phyloP scores from a whole-genome alignment of 352 stramenopile species.

The Pythium guiyangense region DNA sequence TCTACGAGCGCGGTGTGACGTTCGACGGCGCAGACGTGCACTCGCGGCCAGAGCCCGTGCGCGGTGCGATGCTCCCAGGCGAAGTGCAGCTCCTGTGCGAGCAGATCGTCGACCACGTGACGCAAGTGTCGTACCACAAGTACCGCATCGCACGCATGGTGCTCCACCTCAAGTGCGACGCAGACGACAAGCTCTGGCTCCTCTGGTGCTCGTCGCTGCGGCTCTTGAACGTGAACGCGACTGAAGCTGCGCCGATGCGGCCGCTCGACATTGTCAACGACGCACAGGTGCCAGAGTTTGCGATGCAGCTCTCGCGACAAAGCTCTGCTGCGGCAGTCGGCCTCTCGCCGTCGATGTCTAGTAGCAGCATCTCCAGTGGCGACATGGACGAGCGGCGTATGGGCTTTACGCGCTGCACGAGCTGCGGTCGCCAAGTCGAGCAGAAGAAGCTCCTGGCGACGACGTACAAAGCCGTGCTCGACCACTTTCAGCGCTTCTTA shows the following conservation, averaged over 20 bases:
- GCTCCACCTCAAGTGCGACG: conserved; percentile 94
- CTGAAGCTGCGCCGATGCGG: conserved; percentile 13
- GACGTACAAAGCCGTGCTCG: conserved; percentile 92
- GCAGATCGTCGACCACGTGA: conserved; percentile 91
- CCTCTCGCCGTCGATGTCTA: background rate
- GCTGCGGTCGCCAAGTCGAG: conserved; percentile 70
- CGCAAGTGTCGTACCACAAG: conserved; percentile 89
- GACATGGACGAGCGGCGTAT: conserved; percentile 4
- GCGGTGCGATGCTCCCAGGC: conserved; percentile 86
- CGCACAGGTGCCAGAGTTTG: conserved; percentile 56
- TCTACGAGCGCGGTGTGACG: conserved; percentile 93
- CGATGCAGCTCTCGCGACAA: background rate
- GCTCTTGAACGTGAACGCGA: conserved; percentile 34
- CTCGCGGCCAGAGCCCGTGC: conserved; percentile 81
- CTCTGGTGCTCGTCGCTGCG: conserved; percentile 93
- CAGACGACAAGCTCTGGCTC: conserved; percentile 92
- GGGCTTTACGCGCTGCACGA: conserved; percentile 67
- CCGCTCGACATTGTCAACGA: conserved; percentile 68
- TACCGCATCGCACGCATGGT: conserved; percentile 92
- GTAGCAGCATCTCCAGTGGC: background rate
- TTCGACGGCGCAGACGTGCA: conserved; percentile 93
- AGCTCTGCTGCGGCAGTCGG: background rate
- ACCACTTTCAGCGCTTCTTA: conserved; percentile 91
- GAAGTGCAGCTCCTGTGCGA: conserved; percentile 92
- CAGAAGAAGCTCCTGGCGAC: conserved; percentile 77